Base-by-base conservation (phyloP, 768 basidiomycete genomes). In the Tephrocybe sp. region DNA sequence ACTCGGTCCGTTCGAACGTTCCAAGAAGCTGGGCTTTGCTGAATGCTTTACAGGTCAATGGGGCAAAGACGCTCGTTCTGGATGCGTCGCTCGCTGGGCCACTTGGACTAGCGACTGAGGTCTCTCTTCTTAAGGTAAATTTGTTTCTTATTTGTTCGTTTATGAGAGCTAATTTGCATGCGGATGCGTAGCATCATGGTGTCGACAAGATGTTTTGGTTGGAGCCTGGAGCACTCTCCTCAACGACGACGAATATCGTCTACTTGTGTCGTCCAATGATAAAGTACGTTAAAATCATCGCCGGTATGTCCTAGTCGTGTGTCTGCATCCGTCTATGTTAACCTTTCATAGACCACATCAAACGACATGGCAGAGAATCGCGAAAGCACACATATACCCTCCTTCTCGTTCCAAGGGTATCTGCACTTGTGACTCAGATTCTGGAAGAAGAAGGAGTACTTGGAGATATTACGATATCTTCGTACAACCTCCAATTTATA, bases 201-300 rank as follows among this genome's bases (percentile, higher is more conserved):
- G 92, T 99, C 3, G 95, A 98, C 73, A 97, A 97, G 76, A 96
- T 99, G 91, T 97, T 95, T 71, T 99, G 97, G 96, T 82, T 99
- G 19, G 97, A 98, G 69, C 68, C 87, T 9, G 95, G 95, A 15
- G 86, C 91, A 8, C 70, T 98, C 38, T 77, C 83, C 11, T 87
- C 91, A 2, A 78, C 83, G 3, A 94, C 95, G 5, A 80, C 88
- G 27, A 95, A 95, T 59, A 83, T 98, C 51, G 82, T 99, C 16
- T 99, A 98, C 69, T 79, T 99, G 8, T 96, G 91, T 66, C 79
- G 94, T 26, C 93, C 96, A 2, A 77, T 80, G 59, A 89, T 97
- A 52, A 87, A 80, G 53, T 82, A 85, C 64, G 84, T 94, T 64
- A 89, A 88, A 69, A 87, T 91, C 46, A 89, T 98, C 45, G 93